Evolutionary conservation across 129 eudicot genomes (phyloP).

Genomic region (Flaveria linearis): DNA sequence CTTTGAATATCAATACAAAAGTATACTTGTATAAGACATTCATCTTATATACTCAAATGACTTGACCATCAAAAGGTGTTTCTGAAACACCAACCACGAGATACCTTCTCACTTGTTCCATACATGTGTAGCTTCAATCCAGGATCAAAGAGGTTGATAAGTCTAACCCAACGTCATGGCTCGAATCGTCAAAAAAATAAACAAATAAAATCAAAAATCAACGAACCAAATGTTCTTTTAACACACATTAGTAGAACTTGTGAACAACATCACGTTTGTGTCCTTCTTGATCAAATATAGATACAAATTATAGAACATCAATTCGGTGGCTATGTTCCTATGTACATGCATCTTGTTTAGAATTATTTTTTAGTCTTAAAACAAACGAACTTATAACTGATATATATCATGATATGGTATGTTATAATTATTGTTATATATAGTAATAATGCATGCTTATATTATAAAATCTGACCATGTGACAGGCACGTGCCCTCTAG

Average conservation of each 20-base stretch:
- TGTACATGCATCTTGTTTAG: not conserved
- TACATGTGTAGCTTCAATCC: not conserved
- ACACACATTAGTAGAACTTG: no score
- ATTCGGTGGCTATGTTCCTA: not conserved
- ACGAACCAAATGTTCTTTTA: no score
- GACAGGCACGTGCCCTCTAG: not conserved
- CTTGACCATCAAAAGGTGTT: not conserved
- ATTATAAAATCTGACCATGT: not conserved
- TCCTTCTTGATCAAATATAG: no score
- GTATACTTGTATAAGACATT: not conserved
- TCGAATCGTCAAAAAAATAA: no score
- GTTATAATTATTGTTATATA: not conserved
- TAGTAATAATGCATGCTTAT: not conserved
- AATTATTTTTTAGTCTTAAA: not conserved
- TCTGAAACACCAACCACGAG: not conserved
- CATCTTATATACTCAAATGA: not conserved
- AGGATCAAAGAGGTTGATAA: not conserved
- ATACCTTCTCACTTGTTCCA: not conserved
- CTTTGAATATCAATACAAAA: not conserved
- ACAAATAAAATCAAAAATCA: no score
- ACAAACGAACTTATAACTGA: not conserved
- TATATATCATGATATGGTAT: not conserved
- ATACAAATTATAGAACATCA: not conserved
- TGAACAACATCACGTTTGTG: no score
- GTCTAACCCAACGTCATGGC: not conserved